Evolutionary conservation across 2,329 filamentous ascomycete genomes (phyloP), one percentile per base, ranked within the genome.

Genomic region (Xylaria polymorpha): DNA sequence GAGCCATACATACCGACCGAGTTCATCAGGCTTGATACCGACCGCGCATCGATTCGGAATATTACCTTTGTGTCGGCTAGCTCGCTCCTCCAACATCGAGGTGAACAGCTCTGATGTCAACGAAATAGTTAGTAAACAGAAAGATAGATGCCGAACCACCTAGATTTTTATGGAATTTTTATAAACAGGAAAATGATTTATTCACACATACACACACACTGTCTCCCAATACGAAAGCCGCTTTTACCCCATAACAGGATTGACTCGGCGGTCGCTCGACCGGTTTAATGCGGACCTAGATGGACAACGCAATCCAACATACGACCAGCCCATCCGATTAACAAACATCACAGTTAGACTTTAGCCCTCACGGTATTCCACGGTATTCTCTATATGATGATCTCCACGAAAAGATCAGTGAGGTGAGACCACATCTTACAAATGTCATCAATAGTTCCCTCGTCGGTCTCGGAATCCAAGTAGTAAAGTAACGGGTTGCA

Each of bases 191-290:
- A n/a, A 55, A 37, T 12, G 15, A 18, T 14, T 57, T 41, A n/a
- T 41, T 55, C 29, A 37, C 18, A 48, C 14, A n/a, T n/a, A 1
- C 29, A 37, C 18, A 48, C 14, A n/a, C 9, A 1, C 25, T 61
- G 8, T n/a, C 12, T 35, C 35, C 29, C 37, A 18, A 43, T n/a
- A 39, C 20, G 61, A 73, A 74, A 74, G 68, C 73, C 74, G 72
- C 72, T 72, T 71, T 53, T 60, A 65, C 64, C 72, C 75, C 75
- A 77, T 74, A 75, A 75, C 72, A 75, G 75, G 75, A 76, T 75
- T 74, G 75, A 76, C 73, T 76, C 72, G 69, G 75, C 73, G 72
- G 66, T 74, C 73, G 69, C 66, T 74, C 68, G 71, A 71, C 68
- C 71, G 69, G 55, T 70, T 14, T n/a, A 32, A 64, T 50, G 48